Base-by-base conservation (phyloP, 192 early-diverging fungal genomes). In the Backusella liffmaniae region DNA sequence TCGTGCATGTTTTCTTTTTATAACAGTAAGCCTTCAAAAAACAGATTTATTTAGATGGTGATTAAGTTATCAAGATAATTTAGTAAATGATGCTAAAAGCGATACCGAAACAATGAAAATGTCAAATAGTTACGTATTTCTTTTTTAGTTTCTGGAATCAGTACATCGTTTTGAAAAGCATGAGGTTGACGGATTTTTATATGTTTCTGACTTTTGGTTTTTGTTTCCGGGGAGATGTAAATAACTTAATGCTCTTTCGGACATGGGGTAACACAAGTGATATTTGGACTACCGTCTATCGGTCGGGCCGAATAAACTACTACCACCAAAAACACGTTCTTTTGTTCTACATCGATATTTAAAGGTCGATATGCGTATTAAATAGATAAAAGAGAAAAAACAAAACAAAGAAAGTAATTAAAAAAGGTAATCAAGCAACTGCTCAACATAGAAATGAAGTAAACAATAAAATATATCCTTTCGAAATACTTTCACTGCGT, bases 291-390 rank as follows among this genome's bases (percentile, higher is more conserved):
- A 12, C 67, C 67, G 67, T 35, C 34, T 37, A 6, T 36, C 2
- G 15, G 32, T 68, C 67, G 67, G 67, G 35, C 67, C 67, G 67
- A 68, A 68, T 36, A 68, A 37, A 37, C 13, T 68, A 41, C 36
- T 36, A 21, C 67, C 67, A 37, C 36, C 21, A 35, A 68, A 23
- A 36, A 68, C 67, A 68, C 67, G 67, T 68, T 68, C 36, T 68
- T 67, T 68, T 68, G 35, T 68, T 68, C 35, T 68, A 36, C 35
- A 68, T 68, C 35, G 8, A 23, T 59, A 21, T 12, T 23, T 23
- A 18, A 59, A 59, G 21, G 21, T 59, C 21, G 53, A 59, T 59
- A 5, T 23, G 23, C 5, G 2, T 26, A 26, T 59, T 23, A 59
- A 26, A 18, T 23, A 26, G 23, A 21, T 59, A 26, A 59, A 59